A percentile compares a stretch with the other conserved stretches of the same genome.
These are phyloP conservation scores for Brassica rapa DNA, from an alignment of 345 rosid genomes.

Conservation along the genomic window DNA sequence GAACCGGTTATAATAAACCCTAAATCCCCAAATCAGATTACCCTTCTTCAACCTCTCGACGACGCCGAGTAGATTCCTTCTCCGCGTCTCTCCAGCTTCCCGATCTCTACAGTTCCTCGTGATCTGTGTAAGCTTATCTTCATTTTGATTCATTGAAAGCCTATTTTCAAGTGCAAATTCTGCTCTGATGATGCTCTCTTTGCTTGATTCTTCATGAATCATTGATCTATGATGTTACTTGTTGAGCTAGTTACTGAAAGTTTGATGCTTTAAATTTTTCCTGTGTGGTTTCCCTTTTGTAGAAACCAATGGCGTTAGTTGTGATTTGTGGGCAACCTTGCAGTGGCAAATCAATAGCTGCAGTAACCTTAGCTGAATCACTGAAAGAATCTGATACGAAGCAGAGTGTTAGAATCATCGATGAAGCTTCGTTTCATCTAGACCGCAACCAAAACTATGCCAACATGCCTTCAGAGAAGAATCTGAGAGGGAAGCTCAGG, in stretches of 20 bases:
- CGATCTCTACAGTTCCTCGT: conserved; percentile 1
- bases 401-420: conserved; percentile 59
- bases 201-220: conserved; percentile 5
- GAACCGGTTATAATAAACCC: conserved; percentile 32
- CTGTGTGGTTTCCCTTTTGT: not conserved
- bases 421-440: conserved; percentile 81
- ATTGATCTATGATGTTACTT: conserved; percentile 4
- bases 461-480: conserved; percentile 87
- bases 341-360: conserved; percentile 84
- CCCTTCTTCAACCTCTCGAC: conserved; percentile 26
- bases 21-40: conserved; percentile 33
- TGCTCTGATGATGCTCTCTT: not conserved
- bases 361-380: conserved; percentile 58
- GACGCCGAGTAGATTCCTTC: not conserved
- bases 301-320: conserved; percentile 72
- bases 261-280: conserved; percentile 7
- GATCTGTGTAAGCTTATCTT: conserved; percentile 1
- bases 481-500: conserved; percentile 81
- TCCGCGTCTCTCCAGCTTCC: not conserved
- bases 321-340: conserved; percentile 96
- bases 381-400: conserved; percentile 67
- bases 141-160: not conserved
- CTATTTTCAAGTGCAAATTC: not conserved
- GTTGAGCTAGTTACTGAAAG: conserved; percentile 1
- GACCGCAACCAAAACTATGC: conserved; percentile 90